Percentiles rank a stretch among this genome's conserved stretches.
phyloP scores from a whole-genome alignment of 106 monocot species.

The Apostasia shenzhenica region DNA sequence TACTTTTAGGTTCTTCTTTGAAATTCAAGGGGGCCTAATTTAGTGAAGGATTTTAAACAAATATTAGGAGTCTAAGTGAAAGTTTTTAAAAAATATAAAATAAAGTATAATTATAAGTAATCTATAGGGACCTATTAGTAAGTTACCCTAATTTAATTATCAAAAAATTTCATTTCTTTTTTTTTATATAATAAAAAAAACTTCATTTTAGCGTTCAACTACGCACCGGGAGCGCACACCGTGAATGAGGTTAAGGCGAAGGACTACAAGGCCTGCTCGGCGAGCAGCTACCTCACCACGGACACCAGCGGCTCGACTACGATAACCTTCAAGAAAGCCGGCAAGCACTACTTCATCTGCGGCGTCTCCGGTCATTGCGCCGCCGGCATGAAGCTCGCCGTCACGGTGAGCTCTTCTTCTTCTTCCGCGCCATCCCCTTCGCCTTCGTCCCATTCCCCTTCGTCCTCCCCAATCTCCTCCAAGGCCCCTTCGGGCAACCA shows the following conservation, averaged over 20 bases:
- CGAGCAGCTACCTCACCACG: slow-evolving; percentile 12
- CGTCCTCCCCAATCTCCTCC: background rate
- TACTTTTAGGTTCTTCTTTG: too few relatives aligned
- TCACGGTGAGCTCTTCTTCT: slow-evolving; percentile 13
- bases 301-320: slow-evolving; percentile 25
- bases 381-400: slow-evolving; percentile 36
- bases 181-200: background rate
- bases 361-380: slow-evolving; percentile 16
- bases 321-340: slow-evolving; percentile 13
- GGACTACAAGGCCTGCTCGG: slow-evolving; percentile 26
- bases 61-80: too few relatives aligned
- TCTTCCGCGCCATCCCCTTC: background rate
- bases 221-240: slow-evolving; percentile 8
- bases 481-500: too few relatives aligned
- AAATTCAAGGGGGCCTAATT: too few relatives aligned
- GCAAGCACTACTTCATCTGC: slow-evolving; percentile 26
- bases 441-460: background rate
- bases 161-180: too few relatives aligned
- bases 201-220: slow-evolving; percentile 21
- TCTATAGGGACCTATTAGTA: too few relatives aligned
- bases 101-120: too few relatives aligned
- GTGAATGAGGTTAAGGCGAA: slow-evolving; percentile 25
- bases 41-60: too few relatives aligned
- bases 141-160: too few relatives aligned
- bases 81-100: too few relatives aligned